Conservation (phyloP, 495 filamentous ascomycete species). For the Aspergillus nanangensis region DNA sequence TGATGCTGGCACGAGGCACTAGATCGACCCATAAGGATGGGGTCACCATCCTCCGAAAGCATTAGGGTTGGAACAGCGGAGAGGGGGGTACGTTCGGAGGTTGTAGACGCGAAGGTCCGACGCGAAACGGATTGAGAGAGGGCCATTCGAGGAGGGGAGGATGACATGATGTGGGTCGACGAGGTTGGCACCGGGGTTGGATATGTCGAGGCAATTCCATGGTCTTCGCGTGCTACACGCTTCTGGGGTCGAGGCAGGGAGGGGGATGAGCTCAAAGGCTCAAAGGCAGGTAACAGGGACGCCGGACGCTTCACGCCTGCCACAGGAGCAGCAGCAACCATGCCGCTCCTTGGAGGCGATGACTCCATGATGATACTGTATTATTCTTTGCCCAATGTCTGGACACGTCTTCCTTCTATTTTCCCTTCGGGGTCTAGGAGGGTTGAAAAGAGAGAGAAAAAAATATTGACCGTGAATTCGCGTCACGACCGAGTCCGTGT, state of each 20-base stretch:
- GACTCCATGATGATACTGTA: conserved; percentile 35
- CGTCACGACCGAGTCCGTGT: conserved; percentile 13
- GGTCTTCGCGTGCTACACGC: conserved; percentile 58
- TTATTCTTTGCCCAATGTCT: too few relatives aligned
- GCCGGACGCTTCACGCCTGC: conserved; percentile 74
- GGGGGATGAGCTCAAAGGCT: conserved; percentile 87
- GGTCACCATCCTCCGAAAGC: conserved; percentile 78
- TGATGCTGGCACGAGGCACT: conserved; percentile 91
- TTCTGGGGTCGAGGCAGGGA: conserved; percentile 70
- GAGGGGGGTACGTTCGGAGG: conserved; percentile 81
- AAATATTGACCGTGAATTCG: conserved; percentile 13
- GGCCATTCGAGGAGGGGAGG: conserved; percentile 66
- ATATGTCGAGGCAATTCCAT: conserved; percentile 44
- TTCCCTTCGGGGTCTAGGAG: not conserved
- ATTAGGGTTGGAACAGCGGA: conserved; percentile 74
- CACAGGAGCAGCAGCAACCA: conserved; percentile 38
- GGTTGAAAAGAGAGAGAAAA: not conserved
- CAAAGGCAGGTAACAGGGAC: conserved; percentile 85
- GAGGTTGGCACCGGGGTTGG: conserved; percentile 92
- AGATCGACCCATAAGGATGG: conserved; percentile 81
- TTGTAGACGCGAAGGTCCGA: conserved; percentile 59
- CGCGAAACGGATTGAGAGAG: conserved; percentile 28
- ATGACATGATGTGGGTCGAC: conserved; percentile 85
- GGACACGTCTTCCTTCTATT: not conserved
- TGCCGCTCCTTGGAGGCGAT: conserved; percentile 34